Evolutionary conservation across 2,329 filamentous ascomycete species (phyloP).

Genomic region (Lachnellula cervina): DNA sequence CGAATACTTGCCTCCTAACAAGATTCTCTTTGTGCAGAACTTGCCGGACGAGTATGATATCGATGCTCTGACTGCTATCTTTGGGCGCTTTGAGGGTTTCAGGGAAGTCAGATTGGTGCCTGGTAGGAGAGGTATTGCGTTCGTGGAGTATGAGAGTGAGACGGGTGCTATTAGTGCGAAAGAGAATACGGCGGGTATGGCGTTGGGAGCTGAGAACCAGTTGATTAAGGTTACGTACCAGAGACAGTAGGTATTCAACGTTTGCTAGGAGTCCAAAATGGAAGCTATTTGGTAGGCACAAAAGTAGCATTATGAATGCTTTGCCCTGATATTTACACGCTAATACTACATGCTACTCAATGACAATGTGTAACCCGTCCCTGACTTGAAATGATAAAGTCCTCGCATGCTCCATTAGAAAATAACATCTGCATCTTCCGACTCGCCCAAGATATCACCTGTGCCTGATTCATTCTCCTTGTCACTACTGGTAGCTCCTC

Average conservation of each 20-base stretch:
- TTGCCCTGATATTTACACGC: slow-evolving; percentile 14
- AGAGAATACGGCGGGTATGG: slow-evolving; percentile 85
- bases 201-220: slow-evolving; percentile 68
- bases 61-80: slow-evolving; percentile 73
- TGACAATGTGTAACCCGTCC: slow-evolving; percentile 13
- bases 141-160: slow-evolving; percentile 93
- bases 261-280: not conserved
- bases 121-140: slow-evolving; percentile 81
- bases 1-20: slow-evolving; percentile 96
- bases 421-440: slow-evolving; percentile 81
- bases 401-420: slow-evolving; percentile 47
- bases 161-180: slow-evolving; percentile 87
- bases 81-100: slow-evolving; percentile 88
- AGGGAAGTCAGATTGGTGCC: slow-evolving; percentile 88
- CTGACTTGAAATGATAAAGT: slow-evolving; percentile 3
- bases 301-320: slow-evolving; percentile 1
- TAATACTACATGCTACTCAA: slow-evolving; percentile 26
- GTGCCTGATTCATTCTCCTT: slow-evolving; percentile 41
- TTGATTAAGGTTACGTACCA: slow-evolving; percentile 95
- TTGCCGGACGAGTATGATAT: slow-evolving; percentile 81
- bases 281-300: not conserved
- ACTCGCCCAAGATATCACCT: slow-evolving; percentile 66
- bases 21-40: slow-evolving; percentile 91
- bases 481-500: slow-evolving; percentile 28
- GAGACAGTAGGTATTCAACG: slow-evolving; percentile 56